phyloP scores from a whole-genome alignment of 495 filamentous ascomycete genomes.

The Penicillium manginii region DNA sequence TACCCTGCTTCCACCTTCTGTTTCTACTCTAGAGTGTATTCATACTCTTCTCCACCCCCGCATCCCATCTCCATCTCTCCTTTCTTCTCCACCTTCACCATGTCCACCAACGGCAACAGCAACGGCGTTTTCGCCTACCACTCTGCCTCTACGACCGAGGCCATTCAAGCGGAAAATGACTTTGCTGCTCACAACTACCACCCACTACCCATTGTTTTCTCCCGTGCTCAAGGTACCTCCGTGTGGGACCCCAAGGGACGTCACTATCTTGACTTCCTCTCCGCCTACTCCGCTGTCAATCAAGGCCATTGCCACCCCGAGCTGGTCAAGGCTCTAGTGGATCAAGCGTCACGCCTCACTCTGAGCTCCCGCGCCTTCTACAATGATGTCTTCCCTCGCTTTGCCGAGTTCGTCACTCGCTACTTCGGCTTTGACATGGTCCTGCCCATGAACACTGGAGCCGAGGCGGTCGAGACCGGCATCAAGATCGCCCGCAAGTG shows the following conservation, averaged over 20 bases:
- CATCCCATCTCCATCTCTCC: constrained; percentile 11
- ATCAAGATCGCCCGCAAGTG: constrained; percentile 98
- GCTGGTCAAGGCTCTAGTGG: constrained; percentile 83
- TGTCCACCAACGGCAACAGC: constrained; percentile 45
- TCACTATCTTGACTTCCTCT: constrained; percentile 97
- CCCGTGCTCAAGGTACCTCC: constrained; percentile 76
- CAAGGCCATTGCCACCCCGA: constrained; percentile 99
- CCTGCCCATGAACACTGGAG: constrained; percentile 98
- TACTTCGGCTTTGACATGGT: constrained; percentile 98
- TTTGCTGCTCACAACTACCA: constrained; percentile 99
- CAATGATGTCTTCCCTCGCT: constrained; percentile 98
- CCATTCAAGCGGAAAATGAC: constrained; percentile 78
- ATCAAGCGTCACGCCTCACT: constrained; percentile 89
- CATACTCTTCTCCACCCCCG: constrained; percentile 2
- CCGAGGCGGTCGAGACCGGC: constrained; percentile 97
- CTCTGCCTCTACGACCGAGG: constrained; percentile 73
- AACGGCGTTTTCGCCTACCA: constrained; percentile 62
- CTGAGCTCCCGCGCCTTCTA: constrained; percentile 96
- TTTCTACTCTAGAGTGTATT: too few relatives aligned
- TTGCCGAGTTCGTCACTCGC: constrained; percentile 87
- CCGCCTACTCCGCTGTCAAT: constrained; percentile 97
- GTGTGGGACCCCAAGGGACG: constrained; percentile 99
- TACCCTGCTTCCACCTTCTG: too few relatives aligned
- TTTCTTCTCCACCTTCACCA: constrained; percentile 26
- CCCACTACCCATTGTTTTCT: constrained; percentile 90